These are phyloP conservation scores for Breynia disticha DNA, from an alignment of 441 rosid species.

Conservation along the genomic window DNA sequence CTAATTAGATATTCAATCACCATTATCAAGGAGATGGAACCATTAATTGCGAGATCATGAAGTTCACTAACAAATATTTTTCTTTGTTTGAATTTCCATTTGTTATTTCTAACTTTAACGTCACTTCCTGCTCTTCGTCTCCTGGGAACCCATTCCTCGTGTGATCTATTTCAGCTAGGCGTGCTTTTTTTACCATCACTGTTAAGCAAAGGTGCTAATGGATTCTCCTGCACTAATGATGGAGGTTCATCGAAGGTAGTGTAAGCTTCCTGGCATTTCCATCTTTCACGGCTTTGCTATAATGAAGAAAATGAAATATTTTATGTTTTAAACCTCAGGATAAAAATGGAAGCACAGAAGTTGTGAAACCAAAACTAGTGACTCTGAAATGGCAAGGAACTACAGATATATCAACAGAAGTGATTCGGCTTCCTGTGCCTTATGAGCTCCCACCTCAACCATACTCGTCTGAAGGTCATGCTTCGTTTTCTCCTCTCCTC, in stretches of 20 bases:
- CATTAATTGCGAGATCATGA: too few relatives aligned
- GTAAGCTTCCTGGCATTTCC: neutral
- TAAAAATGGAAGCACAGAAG: neutral
- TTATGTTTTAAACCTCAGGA: too few relatives aligned
- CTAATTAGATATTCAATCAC: too few relatives aligned
- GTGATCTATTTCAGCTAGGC: slow-evolving; percentile 46
- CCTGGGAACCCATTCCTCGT: neutral
- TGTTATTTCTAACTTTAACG: too few relatives aligned
- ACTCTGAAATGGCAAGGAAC: slow-evolving; percentile 59
- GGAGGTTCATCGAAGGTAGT: slow-evolving; percentile 29
- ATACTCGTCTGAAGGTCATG: slow-evolving; percentile 59
- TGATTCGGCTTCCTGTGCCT: slow-evolving; percentile 60
- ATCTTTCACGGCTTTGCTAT: too few relatives aligned
- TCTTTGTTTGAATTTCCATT: too few relatives aligned
- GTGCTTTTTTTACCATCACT: slow-evolving; percentile 62
- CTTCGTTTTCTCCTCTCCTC: slow-evolving; percentile 2
- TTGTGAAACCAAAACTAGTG: slow-evolving; percentile 38
- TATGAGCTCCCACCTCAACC: slow-evolving; percentile 75
- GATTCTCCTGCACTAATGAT: slow-evolving; percentile 50
- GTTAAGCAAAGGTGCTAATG: slow-evolving; percentile 17
- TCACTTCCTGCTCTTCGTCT: neutral
- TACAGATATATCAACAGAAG: slow-evolving; percentile 27
- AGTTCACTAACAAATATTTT: too few relatives aligned
- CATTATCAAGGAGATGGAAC: too few relatives aligned
- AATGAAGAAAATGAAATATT: too few relatives aligned